These are phyloP conservation scores for carrot (Daucus carota) DNA, from an alignment of 129 eudicot species.

Conservation along the genomic window DNA sequence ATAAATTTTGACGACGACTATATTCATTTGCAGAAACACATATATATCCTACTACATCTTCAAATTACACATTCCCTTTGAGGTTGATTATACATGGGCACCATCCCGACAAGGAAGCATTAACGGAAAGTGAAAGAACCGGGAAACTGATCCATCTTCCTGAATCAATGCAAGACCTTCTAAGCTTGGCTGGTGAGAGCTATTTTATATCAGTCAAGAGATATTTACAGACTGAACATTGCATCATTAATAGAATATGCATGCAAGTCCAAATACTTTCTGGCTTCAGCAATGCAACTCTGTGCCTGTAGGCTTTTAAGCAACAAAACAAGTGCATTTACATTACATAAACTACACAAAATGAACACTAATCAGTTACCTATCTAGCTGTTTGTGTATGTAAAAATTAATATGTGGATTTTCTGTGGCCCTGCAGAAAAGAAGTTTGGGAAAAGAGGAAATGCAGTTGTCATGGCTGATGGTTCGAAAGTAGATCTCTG, in stretches of 20 bases:
- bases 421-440: constrained; percentile 46
- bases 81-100: constrained; percentile 12
- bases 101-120: constrained; percentile 41
- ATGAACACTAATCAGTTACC: neutral
- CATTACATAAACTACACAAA: neutral
- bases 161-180: constrained; percentile 45
- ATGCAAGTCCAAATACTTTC: too few species aligned
- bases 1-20: neutral
- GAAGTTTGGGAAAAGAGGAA: constrained; percentile 63
- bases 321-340: neutral
- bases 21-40: neutral
- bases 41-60: neutral
- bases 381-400: too few species aligned
- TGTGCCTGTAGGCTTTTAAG: neutral
- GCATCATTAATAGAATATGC: neutral
- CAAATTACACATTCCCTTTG: neutral
- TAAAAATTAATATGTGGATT: neutral
- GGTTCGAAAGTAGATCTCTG: constrained; percentile 65
- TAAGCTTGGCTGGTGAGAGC: constrained; percentile 58
- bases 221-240: neutral
- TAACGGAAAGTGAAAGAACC: constrained; percentile 23
- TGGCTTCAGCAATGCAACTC: too few species aligned
- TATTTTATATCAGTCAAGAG: neutral
- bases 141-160: constrained; percentile 73
- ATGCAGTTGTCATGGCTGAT: constrained; percentile 57